Evolutionary conservation across 306 rosid genomes (phyloP).

Genomic region (Inga leiocalycina): DNA sequence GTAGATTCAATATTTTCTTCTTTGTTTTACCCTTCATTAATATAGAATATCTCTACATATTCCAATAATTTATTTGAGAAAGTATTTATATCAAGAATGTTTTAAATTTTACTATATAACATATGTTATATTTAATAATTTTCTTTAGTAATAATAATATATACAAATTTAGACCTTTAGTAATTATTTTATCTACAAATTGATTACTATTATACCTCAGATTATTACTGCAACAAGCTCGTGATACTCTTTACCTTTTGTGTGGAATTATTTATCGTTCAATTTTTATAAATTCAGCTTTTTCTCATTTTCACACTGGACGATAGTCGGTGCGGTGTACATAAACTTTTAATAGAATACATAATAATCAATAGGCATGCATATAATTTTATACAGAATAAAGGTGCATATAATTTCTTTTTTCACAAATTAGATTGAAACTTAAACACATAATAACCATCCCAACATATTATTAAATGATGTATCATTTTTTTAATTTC

Average conservation of each 20-base stretch:
- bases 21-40: too few species aligned
- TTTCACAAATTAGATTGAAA: background rate
- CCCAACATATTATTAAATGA: background rate
- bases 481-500: background rate
- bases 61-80: background rate
- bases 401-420: background rate
- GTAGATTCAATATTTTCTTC: too few species aligned
- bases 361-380: background rate
- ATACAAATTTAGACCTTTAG: background rate
- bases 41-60: too few species aligned
- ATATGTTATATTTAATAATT: too few species aligned
- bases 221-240: background rate
- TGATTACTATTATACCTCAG: background rate
- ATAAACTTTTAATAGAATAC: background rate
- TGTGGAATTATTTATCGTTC: too few species aligned
- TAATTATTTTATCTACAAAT: background rate
- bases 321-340: background rate
- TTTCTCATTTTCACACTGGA: background rate
- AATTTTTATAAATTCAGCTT: background rate
- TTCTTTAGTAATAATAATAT: background rate
- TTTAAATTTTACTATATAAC: too few species aligned
- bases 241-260: too few species aligned
- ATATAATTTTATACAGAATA: background rate
- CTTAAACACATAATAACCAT: background rate
- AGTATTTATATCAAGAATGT: background rate